A percentile compares a stretch with the other conserved stretches of the same genome.
Evolutionary conservation across 768 basidiomycete genomes (phyloP).

Genomic region (Lactarius psammicola): DNA sequence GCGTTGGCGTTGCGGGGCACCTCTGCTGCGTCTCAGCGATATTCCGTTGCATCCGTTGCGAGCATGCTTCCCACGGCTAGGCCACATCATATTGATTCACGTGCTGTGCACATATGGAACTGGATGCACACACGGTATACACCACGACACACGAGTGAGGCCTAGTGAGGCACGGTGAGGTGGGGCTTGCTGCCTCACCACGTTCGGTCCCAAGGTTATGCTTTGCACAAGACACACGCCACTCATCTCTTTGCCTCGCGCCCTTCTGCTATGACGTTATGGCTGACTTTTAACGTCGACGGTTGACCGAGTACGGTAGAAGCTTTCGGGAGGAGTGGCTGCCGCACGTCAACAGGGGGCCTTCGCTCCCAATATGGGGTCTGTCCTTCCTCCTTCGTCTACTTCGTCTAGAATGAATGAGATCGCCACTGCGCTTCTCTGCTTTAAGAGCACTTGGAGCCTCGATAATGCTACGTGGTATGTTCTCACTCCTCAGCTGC

Average conservation of each 20-base stretch:
- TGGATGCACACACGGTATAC: not conserved
- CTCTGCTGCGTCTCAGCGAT: not conserved
- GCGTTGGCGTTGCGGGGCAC: not conserved
- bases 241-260: not conserved
- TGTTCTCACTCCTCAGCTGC: not conserved
- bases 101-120: constrained; percentile 5
- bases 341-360: not conserved
- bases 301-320: constrained; percentile 15
- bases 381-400: constrained; percentile 13
- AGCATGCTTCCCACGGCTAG: constrained; percentile 1
- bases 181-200: constrained; percentile 1
- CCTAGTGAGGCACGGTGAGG: constrained; percentile 10
- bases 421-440: constrained; percentile 17
- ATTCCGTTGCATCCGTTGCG: constrained; percentile 14
- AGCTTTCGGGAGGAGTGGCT: not conserved
- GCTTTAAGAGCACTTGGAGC: not conserved
- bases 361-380: constrained; percentile 20
- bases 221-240: not conserved
- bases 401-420: not conserved
- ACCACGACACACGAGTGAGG: not conserved
- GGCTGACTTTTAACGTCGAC: constrained; percentile 9
- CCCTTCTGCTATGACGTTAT: not conserved
- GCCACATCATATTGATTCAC: constrained; percentile 3
- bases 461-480: not conserved
- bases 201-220: not conserved